Conservation (phyloP, 1,284 basidiomycete genomes). For the Irpex sp. region DNA sequence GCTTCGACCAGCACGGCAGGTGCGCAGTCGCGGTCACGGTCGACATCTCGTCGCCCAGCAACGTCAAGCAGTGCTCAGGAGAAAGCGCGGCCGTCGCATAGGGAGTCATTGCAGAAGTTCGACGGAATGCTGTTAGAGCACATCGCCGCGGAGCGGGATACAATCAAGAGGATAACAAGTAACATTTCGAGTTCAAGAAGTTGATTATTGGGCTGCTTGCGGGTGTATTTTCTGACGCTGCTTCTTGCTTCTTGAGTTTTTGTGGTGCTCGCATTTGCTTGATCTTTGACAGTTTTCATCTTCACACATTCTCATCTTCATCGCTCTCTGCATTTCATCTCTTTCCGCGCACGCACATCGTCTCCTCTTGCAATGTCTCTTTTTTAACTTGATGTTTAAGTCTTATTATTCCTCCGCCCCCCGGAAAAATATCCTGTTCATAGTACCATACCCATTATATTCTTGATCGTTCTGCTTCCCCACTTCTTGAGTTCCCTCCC, state of each 20-base stretch:
- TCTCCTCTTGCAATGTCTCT: not conserved
- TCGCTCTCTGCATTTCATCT: not conserved
- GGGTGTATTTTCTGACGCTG: not conserved
- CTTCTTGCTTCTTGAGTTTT: not conserved
- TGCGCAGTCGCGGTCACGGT: not conserved
- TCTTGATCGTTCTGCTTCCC: not conserved
- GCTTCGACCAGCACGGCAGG: not conserved
- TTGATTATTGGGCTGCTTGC: slow-evolving; percentile 1
- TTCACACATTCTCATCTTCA: not conserved
- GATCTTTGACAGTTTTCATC: not conserved
- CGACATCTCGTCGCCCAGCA: not conserved
- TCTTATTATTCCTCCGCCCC: not conserved
- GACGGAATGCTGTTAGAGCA: slow-evolving; percentile 75
- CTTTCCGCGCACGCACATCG: not conserved
- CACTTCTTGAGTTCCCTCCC: not conserved
- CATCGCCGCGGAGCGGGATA: slow-evolving; percentile 72
- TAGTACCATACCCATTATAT: not conserved
- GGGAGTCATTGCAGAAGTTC: slow-evolving; percentile 57
- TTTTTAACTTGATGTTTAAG: not conserved
- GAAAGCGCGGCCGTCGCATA: slow-evolving; percentile 26
- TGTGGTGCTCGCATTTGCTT: not conserved
- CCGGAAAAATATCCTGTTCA: not conserved
- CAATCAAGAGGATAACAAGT: slow-evolving; percentile 64
- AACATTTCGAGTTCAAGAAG: slow-evolving; percentile 20
- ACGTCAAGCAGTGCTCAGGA: slow-evolving; percentile 8